These are phyloP conservation scores for Tympanopsis confertula DNA, from an alignment of 2,329 filamentous ascomycete species.

Conservation along the genomic window DNA sequence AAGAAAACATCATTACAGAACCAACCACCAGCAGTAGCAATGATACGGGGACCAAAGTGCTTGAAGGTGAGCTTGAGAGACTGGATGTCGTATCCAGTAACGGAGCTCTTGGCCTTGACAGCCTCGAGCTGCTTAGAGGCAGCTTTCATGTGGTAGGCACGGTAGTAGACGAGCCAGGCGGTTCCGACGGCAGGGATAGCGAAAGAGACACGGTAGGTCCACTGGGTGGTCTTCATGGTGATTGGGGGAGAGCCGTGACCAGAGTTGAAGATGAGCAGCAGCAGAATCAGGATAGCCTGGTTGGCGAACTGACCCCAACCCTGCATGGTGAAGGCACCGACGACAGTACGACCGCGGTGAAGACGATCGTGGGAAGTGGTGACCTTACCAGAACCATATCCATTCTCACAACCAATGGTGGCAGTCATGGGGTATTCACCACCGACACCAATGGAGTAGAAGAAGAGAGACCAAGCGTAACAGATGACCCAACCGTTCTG, in stretches of 20 bases:
- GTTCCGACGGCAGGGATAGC: constrained; percentile 83
- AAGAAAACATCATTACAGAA: constrained; percentile 98
- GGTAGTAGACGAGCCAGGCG: constrained; percentile 89
- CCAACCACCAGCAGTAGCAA: constrained; percentile 82
- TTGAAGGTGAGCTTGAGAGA: constrained; percentile 68
- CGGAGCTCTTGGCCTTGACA: constrained; percentile 74
- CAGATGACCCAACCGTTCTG: constrained; percentile 58
- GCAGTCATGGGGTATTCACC: constrained; percentile 96
- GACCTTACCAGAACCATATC: constrained; percentile 71
- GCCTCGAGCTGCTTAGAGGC: constrained; percentile 71
- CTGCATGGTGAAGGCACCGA: constrained; percentile 93
- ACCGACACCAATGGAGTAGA: constrained; percentile 68
- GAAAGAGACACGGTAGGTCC: constrained; percentile 85
- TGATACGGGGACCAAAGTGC: constrained; percentile 74
- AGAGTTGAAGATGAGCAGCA: constrained; percentile 80
- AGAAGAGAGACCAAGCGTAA: constrained; percentile 79
- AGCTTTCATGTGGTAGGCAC: constrained; percentile 85
- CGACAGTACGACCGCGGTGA: constrained; percentile 91
- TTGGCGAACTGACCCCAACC: constrained; percentile 96
- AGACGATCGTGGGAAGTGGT: constrained; percentile 88
- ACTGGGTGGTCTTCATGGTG: constrained; percentile 64
- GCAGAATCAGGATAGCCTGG: constrained; percentile 76
- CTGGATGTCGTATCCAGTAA: constrained; percentile 85
- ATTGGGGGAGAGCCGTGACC: constrained; percentile 68
- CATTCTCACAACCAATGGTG: constrained; percentile 86